phyloP scores from a whole-genome alignment of 2,329 filamentous ascomycete genomes.

The Sporothrix pallida region DNA sequence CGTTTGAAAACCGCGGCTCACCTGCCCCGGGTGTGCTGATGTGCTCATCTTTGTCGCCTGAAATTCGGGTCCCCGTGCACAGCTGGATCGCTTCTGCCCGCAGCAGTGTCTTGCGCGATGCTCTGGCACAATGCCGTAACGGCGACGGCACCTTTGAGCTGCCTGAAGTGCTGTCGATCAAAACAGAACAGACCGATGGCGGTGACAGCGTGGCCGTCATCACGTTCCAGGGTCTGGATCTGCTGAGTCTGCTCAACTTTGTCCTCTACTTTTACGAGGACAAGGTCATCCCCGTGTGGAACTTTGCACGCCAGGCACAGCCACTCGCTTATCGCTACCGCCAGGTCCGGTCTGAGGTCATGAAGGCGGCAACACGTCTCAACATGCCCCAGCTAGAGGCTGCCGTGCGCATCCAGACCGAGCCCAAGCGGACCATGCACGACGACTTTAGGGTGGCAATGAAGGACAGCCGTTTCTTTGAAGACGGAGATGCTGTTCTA shows the following conservation, averaged over 20 bases:
- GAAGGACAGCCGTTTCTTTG: conserved; percentile 72
- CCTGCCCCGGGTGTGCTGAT: conserved; percentile 51
- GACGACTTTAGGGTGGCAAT: conserved; percentile 74
- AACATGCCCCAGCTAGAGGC: conserved; percentile 75
- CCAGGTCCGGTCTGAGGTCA: conserved; percentile 81
- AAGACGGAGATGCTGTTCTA: conserved; percentile 78
- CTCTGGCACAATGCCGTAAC: conserved; percentile 64
- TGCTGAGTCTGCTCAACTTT: conserved; percentile 79
- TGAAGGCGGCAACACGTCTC: conserved; percentile 69
- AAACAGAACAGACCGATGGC: conserved; percentile 47
- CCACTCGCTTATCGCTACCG: conserved; percentile 74
- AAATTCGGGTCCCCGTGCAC: conserved; percentile 78
- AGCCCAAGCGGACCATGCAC: conserved; percentile 67
- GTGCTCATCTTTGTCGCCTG: conserved; percentile 66
- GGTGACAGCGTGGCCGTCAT: conserved; percentile 58
- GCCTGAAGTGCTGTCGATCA: conserved; percentile 65
- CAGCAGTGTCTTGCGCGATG: conserved; percentile 70
- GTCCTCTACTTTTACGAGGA: conserved; percentile 84
- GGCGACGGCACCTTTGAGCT: conserved; percentile 58
- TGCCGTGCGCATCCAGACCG: conserved; percentile 75
- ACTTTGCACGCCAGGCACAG: conserved; percentile 70
- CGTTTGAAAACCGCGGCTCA: conserved; percentile 45
- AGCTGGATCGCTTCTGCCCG: conserved; percentile 78
- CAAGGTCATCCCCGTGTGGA: conserved; percentile 82
- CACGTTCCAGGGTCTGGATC: conserved; percentile 71